These are phyloP conservation scores for Claviceps sp. DNA, from an alignment of 2,329 filamentous ascomycete species.

Conservation along the genomic window DNA sequence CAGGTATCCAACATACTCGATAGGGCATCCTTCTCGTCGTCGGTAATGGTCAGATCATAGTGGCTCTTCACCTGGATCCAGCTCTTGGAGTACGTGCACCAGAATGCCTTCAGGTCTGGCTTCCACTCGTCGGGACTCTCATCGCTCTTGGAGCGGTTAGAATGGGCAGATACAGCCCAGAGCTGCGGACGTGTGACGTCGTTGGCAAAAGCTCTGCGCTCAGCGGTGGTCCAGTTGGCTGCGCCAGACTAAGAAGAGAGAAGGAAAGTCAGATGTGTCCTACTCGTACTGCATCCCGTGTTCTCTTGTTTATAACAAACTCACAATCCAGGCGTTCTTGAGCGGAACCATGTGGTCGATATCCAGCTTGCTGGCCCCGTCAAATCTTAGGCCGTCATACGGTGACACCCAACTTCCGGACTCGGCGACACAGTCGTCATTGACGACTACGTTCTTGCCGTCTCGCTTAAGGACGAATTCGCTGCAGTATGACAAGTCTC, in stretches of 20 bases:
- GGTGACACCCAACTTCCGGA: constrained; percentile 58
- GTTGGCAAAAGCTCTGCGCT: constrained; percentile 60
- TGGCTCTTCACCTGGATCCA: constrained; percentile 70
- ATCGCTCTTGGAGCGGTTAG: constrained; percentile 66
- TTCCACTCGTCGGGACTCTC: constrained; percentile 63
- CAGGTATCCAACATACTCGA: constrained; percentile 25
- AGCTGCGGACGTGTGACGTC: constrained; percentile 65
- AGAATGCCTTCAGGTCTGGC: constrained; percentile 53
- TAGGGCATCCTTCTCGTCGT: constrained; percentile 57
- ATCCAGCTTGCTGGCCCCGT: constrained; percentile 54
- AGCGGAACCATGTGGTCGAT: constrained; percentile 78
- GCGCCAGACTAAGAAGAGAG: constrained; percentile 47
- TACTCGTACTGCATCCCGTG: no score
- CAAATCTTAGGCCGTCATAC: constrained; percentile 63
- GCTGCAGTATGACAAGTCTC: constrained; percentile 12
- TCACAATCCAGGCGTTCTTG: constrained; percentile 64
- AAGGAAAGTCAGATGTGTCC: neutral
- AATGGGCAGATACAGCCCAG: constrained; percentile 63
- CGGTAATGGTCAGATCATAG: constrained; percentile 55
- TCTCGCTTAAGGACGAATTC: constrained; percentile 65
- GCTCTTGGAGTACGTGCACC: constrained; percentile 65
- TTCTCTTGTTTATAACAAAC: constrained; percentile 10
- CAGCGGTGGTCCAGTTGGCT: constrained; percentile 53
- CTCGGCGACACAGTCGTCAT: constrained; percentile 46
- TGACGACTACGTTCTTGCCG: constrained; percentile 47